Conservation (phyloP, 75 land plant genomes). For the Sequoiadendron giganteum region DNA sequence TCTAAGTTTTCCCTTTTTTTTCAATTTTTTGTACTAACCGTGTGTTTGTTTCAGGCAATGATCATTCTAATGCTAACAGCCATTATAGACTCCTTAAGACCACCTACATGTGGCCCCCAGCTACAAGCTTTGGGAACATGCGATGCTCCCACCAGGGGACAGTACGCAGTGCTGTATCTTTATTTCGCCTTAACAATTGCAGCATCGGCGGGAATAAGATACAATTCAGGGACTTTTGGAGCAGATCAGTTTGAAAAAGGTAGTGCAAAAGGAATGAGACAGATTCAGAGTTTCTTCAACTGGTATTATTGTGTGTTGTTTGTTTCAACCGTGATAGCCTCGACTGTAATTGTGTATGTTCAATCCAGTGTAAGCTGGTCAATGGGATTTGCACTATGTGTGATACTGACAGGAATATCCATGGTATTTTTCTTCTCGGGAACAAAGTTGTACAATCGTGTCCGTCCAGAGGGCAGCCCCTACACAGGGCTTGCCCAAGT, state of each 20-base stretch:
- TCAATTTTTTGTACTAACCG: not conserved
- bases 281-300: too few relatives aligned
- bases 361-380: not conserved
- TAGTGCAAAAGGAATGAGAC: too few relatives aligned
- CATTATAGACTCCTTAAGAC: slow-evolving; percentile 26
- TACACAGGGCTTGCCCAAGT: too few relatives aligned
- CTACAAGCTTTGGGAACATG: slow-evolving; percentile 4
- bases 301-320: too few relatives aligned
- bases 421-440: not conserved
- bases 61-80: slow-evolving; percentile 35
- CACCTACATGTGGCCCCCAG: slow-evolving; percentile 15
- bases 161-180: slow-evolving; percentile 35
- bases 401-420: not conserved
- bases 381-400: not conserved
- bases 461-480: too few relatives aligned
- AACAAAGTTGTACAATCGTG: too few relatives aligned
- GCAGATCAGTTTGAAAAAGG: too few relatives aligned
- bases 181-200: slow-evolving; percentile 22
- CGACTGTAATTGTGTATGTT: not conserved
- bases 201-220: slow-evolving; percentile 55
- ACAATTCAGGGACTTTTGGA: slow-evolving; percentile 26
- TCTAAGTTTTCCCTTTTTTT: too few relatives aligned
- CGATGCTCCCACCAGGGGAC: slow-evolving; percentile 23
- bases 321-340: too few relatives aligned
- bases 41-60: slow-evolving; percentile 34